Evolutionary conservation across 2,329 filamentous ascomycete species (phyloP), one percentile per base, ranked within the genome.

Genomic region (Pestalotiopsis fici): DNA sequence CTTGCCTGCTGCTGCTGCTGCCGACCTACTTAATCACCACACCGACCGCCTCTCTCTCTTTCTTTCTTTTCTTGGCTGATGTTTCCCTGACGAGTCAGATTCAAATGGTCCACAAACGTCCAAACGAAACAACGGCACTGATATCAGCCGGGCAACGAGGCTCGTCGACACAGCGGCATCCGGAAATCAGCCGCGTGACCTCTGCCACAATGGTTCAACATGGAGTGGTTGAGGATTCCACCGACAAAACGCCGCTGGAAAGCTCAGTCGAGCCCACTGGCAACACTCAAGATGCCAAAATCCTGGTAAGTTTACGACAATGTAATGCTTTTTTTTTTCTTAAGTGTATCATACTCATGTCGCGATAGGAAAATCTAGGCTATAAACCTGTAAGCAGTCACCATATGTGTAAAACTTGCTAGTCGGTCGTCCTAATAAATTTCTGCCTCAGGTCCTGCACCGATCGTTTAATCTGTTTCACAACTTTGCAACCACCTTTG

Each of bases 401-500:
- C 15, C 12, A 63, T 57, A 56, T 23, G 39, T 27, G 37, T 50
- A 27, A 13, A n/a, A 37, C 64, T 27, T 69, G 66, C 56, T 69
- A 72, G 69, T 73, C 67, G 66, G 18, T 37, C 18, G 39, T 21
- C 67, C 61, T 31, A 37, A 66, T 21, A n/a, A 57, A 12, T 50
- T 61, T 67, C 27, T 67, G 50, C 61, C 57, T 28, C 67, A 88
- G 86, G 84, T 87, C 63, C 78, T 89, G 50, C 86, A 88, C 75
- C 80, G 87, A 68, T 87, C 85, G 47, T 88, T 87, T 72, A 84
- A 84, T 37, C 78, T 87, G 18, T 82, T 88, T 65, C 86, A 89
- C 72, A 88, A 87, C 74, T 89, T 89, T 72, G 82, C 86, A 2
- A 87, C 87, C 2, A 87, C 85, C 13, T 88, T 88, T 70, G 86